These are phyloP conservation scores for Kondoa subrosea DNA, from an alignment of 768 basidiomycete genomes.

Conservation along the genomic window DNA sequence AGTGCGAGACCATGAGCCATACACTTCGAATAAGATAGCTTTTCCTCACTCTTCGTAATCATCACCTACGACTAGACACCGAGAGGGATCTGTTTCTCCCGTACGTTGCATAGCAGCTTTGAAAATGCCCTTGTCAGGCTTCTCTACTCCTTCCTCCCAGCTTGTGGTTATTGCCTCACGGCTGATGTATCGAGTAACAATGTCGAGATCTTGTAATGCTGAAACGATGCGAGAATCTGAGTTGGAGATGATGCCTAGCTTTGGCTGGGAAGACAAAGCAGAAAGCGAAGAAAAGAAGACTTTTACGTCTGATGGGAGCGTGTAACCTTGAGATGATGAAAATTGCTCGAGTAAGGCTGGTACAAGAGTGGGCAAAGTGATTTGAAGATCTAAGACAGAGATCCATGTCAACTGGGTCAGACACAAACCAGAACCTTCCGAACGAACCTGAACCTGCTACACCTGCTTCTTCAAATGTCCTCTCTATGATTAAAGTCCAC, in stretches of 20 bases:
- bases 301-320: not conserved
- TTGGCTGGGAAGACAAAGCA: not conserved
- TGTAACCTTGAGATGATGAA: conserved; percentile 9
- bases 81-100: not conserved
- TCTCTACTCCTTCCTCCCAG: conserved; percentile 16
- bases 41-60: conserved; percentile 16
- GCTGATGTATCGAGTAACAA: conserved; percentile 9
- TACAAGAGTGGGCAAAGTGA: conserved; percentile 11
- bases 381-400: conserved; percentile 9
- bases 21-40: not conserved
- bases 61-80: conserved; percentile 17
- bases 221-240: conserved; percentile 13
- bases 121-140: conserved; percentile 12
- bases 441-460: not conserved
- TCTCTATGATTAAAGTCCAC: not conserved
- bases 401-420: not conserved
- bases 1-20: not conserved
- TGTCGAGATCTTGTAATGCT: conserved; percentile 13
- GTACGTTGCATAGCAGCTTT: not conserved
- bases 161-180: conserved; percentile 1
- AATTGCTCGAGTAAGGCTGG: conserved; percentile 14
- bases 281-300: not conserved
- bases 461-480: not conserved
- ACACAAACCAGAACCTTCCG: not conserved
- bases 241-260: conserved; percentile 15